Evolutionary conservation across 169 alveolate genomes (phyloP).

Genomic region (Plasmodium gaboni): DNA sequence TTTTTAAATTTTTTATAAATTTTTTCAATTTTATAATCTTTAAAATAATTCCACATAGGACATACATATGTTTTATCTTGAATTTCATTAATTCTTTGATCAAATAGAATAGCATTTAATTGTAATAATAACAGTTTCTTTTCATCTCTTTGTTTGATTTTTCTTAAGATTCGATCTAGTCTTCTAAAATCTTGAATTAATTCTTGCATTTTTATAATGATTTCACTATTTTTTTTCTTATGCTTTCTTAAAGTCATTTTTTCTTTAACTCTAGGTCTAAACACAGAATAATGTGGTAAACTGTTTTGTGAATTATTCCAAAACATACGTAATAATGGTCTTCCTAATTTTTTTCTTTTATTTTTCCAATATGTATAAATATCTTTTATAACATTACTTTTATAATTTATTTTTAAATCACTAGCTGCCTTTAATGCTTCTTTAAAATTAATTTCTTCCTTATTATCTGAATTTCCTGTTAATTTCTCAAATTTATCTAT

Average conservation of each 20-base stretch:
- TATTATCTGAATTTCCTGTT: conserved; percentile 74
- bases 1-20: conserved; percentile 69
- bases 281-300: conserved; percentile 88
- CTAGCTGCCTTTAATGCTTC: conserved; percentile 78
- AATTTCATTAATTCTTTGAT: conserved; percentile 87
- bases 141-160: conserved; percentile 90
- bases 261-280: conserved; percentile 89
- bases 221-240: conserved; percentile 86
- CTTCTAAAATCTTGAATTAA: conserved; percentile 88
- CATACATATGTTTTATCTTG: conserved; percentile 87
- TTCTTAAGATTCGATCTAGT: conserved; percentile 84
- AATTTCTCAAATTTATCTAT: conserved; percentile 85
- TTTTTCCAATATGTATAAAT: conserved; percentile 83
- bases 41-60: conserved; percentile 89
- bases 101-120: conserved; percentile 85
- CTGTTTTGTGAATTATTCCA: conserved; percentile 89
- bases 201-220: conserved; percentile 82
- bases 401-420: conserved; percentile 36
- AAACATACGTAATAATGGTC: conserved; percentile 87
- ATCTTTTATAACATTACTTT: conserved; percentile 66
- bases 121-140: conserved; percentile 88
- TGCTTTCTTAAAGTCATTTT: conserved; percentile 90
- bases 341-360: conserved; percentile 86
- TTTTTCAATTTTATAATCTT: conserved; percentile 83
- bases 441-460: conserved; percentile 76